phyloP scores from a whole-genome alignment of 2,329 filamentous ascomycete species.

The Alternaria tenuissima region DNA sequence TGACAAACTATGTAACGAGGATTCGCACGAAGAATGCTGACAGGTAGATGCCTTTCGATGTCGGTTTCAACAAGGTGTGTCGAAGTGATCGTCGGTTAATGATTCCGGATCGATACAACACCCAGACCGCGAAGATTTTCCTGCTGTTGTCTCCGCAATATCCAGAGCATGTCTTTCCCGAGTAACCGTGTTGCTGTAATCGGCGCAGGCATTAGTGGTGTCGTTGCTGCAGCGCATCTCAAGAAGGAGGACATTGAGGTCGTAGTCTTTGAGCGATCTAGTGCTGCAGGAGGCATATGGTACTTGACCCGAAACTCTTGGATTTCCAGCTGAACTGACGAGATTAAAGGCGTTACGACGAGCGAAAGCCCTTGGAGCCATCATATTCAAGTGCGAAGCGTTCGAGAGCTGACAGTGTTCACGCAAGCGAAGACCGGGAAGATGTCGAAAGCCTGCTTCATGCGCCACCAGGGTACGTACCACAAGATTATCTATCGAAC shows the following conservation, averaged over 20 bases:
- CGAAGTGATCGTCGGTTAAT: not conserved
- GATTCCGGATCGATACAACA: not conserved
- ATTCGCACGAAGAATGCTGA: not conserved
- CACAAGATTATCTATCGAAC: not conserved
- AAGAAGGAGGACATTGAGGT: conserved; percentile 54
- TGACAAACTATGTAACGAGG: conserved; percentile 13
- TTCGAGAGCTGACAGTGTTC: conserved; percentile 30
- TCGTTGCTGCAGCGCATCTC: conserved; percentile 48
- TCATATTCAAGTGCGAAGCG: conserved; percentile 52
- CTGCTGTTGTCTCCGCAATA: not conserved
- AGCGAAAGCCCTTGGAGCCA: conserved; percentile 58
- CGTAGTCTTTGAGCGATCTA: conserved; percentile 63
- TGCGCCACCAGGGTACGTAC: conserved; percentile 61
- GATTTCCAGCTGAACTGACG: not conserved
- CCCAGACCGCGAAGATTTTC: not conserved
- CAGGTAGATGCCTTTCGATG: not conserved
- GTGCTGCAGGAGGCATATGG: conserved; percentile 65
- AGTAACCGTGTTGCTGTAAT: conserved; percentile 44
- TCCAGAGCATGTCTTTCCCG: conserved; percentile 24
- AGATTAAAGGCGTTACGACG: conserved; percentile 57
- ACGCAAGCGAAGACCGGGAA: conserved; percentile 19
- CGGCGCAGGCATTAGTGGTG: conserved; percentile 49
- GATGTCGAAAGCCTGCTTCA: conserved; percentile 41
- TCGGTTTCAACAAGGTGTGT: not conserved
- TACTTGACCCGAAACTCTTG: conserved; percentile 28